Evolutionary conservation across 495 filamentous ascomycete species (phyloP), one percentile per base, ranked within the genome.

Genomic region (Penicillium verhagenii): DNA sequence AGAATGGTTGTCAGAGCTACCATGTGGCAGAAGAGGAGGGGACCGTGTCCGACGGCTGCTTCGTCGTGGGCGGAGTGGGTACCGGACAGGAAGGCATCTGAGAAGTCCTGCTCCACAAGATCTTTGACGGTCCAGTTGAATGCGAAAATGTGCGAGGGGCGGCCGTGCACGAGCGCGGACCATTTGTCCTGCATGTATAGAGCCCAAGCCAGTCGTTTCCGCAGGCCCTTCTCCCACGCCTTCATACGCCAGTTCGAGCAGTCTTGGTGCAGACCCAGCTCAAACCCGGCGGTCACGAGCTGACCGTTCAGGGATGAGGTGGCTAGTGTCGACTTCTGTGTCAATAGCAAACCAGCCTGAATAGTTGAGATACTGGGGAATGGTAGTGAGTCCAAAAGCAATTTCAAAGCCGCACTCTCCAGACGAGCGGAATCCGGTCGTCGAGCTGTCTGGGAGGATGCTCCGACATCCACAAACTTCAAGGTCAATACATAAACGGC

Each of bases 341-440:
- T 87, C 19, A 98, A 79, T 31, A 98, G 71, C 44, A 98, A 73
- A 9, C 93, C 94, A 3, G 91, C 92, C 68, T 98, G 94, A 25
- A 98, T 82, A 2, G 92, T 94, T 14, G 93, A 92, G n/a, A 97
- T 79, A 56, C 93, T 96, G 3, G 94, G 90, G 56, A 86, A 78
- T 52, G 88, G 86, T 71, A 96, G 84, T 42, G 90, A 89, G 51
- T 89, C 84, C 2, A 81, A 82, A 43, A 96, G 76, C 26, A 88
- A 80, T 44, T 82, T 82, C 56, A 86, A 79, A 29, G 92, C 89
- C 25, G 91, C 75, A 56, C 86, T 82, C 72, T 97, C 93, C 33
- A 97, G 74, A 54, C 85, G 83, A 31, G 76, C 73, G 43, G 88
- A 76, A 70, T 97, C 88, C 6, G 92, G 90, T 53, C 85, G 83